Percentiles rank a stretch among this genome's conserved stretches.
Conservation (phyloP, 2,329 filamentous ascomycete species). For the Fusarium zealandicum region DNA sequence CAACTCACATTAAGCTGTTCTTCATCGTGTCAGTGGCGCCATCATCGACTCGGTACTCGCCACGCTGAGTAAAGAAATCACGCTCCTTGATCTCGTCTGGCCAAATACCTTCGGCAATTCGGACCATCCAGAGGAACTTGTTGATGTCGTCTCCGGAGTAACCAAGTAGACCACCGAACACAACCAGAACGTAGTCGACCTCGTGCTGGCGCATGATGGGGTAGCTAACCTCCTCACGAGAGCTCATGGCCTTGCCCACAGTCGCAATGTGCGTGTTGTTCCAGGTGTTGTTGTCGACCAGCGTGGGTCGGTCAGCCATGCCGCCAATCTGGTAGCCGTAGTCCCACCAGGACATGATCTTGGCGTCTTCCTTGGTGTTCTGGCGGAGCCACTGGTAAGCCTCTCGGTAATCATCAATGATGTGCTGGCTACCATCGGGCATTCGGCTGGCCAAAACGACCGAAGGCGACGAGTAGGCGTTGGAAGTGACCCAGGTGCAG, state of each 20-base stretch:
- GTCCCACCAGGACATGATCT: conserved; percentile 99
- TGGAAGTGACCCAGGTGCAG: conserved; percentile 99
- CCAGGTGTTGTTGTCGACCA: conserved; percentile 99
- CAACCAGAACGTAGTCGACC: conserved; percentile 97
- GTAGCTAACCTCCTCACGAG: conserved; percentile 96
- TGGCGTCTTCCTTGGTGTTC: conserved; percentile 93
- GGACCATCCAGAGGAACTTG: conserved; percentile 99
- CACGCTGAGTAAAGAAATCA: conserved; percentile 90
- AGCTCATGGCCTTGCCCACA: conserved; percentile 98
- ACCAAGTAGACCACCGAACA: conserved; percentile 93
- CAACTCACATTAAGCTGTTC: conserved; percentile 94
- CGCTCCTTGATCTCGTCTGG: conserved; percentile 98
- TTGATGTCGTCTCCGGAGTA: conserved; percentile 99
- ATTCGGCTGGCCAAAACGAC: conserved; percentile 92
- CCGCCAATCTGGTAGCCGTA: conserved; percentile 99
- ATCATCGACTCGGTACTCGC: conserved; percentile 95
- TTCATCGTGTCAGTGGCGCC: conserved; percentile 96
- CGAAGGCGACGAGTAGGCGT: conserved; percentile 97
- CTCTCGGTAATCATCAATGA: conserved; percentile 99
- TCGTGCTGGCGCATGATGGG: conserved; percentile 98
- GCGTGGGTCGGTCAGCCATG: conserved; percentile 95
- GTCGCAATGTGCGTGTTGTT: conserved; percentile 99
- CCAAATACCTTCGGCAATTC: conserved; percentile 99
- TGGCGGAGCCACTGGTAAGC: conserved; percentile 99
- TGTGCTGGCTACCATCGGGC: conserved; percentile 95